phyloP scores from a whole-genome alignment of 331 rosid genomes.

The Stylosanthes scabra region DNA sequence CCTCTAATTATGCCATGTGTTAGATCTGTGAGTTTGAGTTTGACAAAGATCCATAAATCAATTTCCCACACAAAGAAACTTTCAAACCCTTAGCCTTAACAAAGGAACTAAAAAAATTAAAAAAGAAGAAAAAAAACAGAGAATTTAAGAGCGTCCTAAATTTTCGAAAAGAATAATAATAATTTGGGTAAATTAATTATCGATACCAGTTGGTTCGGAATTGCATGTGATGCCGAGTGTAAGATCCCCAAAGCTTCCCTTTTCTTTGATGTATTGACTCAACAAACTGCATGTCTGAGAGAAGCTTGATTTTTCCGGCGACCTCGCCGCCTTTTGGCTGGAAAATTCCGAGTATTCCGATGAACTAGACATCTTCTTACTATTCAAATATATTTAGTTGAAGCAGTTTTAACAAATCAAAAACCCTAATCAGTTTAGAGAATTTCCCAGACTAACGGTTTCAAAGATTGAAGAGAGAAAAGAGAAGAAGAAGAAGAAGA shows the following conservation, averaged over 20 bases:
- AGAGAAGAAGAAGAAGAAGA: too few relatives aligned
- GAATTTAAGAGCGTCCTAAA: constrained; percentile 8
- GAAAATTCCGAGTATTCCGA: constrained; percentile 58
- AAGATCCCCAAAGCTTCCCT: constrained; percentile 71
- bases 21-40: constrained; percentile 34
- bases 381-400: not conserved
- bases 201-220: constrained; percentile 53
- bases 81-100: constrained; percentile 19
- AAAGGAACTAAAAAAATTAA: too few relatives aligned
- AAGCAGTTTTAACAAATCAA: not conserved
- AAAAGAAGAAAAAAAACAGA: too few relatives aligned
- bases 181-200: not conserved
- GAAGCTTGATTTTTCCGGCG: constrained; percentile 61
- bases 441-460: too few relatives aligned
- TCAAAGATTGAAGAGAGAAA: not conserved
- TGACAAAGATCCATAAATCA: constrained; percentile 1
- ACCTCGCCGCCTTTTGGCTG: constrained; percentile 51
- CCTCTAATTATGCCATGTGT: not conserved
- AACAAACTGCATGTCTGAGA: constrained; percentile 67
- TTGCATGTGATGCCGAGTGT: constrained; percentile 70
- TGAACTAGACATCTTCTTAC: constrained; percentile 63
- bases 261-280: constrained; percentile 73
- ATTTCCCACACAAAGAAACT: not conserved
- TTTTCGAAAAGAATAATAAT: not conserved
- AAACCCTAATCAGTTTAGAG: too few relatives aligned